These are phyloP conservation scores for Coemansia sp. DNA, from an alignment of 192 early-diverging fungal genomes.

Conservation along the genomic window DNA sequence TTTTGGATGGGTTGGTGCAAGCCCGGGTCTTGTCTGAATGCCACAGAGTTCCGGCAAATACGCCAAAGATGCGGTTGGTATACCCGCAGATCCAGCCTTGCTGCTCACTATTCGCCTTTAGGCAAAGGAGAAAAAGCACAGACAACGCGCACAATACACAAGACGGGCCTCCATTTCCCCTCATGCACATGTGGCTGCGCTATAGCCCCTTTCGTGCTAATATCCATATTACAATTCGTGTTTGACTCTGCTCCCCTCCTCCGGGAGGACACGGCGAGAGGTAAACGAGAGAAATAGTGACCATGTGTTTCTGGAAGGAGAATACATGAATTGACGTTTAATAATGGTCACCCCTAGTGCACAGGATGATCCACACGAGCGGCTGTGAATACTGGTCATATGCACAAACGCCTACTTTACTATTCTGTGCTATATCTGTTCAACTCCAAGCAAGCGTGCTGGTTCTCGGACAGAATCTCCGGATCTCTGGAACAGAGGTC, in stretches of 20 bases:
- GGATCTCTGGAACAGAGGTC: too few species aligned
- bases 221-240: neutral
- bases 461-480: too few species aligned
- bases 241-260: neutral
- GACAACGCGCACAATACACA: conserved; percentile 1
- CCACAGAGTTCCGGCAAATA: neutral
- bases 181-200: neutral
- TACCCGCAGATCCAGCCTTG: neutral
- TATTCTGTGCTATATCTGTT: too few species aligned
- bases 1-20: neutral
- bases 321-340: neutral
- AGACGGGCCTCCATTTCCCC: neutral
- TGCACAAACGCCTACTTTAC: neutral
- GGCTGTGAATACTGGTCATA: neutral
- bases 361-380: neutral
- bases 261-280: neutral
- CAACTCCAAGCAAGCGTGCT: too few species aligned
- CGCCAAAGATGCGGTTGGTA: neutral
- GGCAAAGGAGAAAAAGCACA: neutral
- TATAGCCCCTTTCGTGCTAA: neutral
- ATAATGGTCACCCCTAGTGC: neutral
- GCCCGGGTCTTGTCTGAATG: neutral
- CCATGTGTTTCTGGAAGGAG: neutral
- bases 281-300: neutral
- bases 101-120: neutral